Conservation (phyloP, 1,139 yeast species). For the Debaryomycetaceae sp. region DNA sequence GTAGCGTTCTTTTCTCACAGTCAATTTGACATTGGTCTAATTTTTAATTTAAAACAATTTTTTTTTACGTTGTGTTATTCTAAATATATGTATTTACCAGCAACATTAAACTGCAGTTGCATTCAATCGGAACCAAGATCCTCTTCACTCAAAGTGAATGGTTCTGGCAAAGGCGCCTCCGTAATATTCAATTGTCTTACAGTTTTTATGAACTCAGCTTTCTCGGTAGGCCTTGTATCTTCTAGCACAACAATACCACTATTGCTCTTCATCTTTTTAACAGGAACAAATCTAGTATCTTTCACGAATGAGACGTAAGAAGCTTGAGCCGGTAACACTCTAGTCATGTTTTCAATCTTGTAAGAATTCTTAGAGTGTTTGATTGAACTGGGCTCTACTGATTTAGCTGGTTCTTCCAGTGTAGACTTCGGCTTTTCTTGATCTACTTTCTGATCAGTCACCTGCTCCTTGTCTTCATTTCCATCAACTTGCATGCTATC, state of each 20-base stretch:
- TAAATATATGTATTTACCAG: background rate
- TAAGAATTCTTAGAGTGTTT: conserved; percentile 59
- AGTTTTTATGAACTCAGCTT: conserved; percentile 71
- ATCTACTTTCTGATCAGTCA: conserved; percentile 21
- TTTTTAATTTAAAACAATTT: background rate
- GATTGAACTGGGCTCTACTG: conserved; percentile 29
- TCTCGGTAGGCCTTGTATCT: conserved; percentile 68
- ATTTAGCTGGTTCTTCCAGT: conserved; percentile 20
- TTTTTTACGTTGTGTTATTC: too few relatives aligned
- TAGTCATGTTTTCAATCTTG: conserved; percentile 71
- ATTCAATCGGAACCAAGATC: conserved; percentile 38
- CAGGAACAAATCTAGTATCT: conserved; percentile 78
- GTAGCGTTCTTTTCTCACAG: background rate
- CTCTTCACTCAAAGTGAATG: conserved; percentile 64
- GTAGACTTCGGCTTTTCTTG: conserved; percentile 8
- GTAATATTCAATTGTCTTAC: conserved; percentile 77
- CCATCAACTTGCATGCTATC: conserved; percentile 31
- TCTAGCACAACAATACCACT: conserved; percentile 79
- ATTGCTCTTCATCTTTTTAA: conserved; percentile 72
- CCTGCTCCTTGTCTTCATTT: conserved; percentile 8
- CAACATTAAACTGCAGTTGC: conserved; percentile 1
- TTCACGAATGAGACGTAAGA: conserved; percentile 76
- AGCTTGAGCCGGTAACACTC: conserved; percentile 91
- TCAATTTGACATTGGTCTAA: background rate
- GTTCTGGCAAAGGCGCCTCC: conserved; percentile 90